phyloP scores from a whole-genome alignment of 805 yeast genomes.

The Danielozyma ontarioensis region DNA sequence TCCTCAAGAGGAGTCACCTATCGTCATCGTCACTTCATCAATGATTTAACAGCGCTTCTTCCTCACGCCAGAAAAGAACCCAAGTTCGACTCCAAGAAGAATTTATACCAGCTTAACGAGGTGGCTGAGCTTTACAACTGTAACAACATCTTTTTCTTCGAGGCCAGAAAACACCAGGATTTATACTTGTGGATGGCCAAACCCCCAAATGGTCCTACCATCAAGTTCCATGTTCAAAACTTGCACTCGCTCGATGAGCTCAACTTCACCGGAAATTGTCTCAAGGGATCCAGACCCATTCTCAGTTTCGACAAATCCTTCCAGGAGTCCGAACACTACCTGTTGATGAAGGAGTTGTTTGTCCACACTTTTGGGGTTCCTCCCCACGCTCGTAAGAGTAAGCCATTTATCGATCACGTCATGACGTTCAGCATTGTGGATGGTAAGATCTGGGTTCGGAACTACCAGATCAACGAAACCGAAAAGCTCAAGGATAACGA shows the following conservation, averaged over 20 bases:
- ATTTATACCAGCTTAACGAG: conserved; percentile 83
- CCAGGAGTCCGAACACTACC: conserved; percentile 57
- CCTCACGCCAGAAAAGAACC: conserved; percentile 98
- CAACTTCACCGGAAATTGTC: conserved; percentile 93
- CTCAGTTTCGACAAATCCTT: conserved; percentile 83
- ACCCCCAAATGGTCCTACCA: conserved; percentile 97
- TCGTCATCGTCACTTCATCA: conserved; percentile 91
- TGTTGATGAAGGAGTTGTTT: conserved; percentile 77
- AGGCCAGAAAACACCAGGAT: conserved; percentile 94
- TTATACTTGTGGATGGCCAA: conserved; percentile 91
- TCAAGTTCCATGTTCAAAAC: conserved; percentile 90
- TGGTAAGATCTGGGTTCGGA: conserved; percentile 91
- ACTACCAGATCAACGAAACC: conserved; percentile 77
- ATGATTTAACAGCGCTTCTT: conserved; percentile 69
- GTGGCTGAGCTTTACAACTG: conserved; percentile 96
- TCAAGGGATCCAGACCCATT: conserved; percentile 92
- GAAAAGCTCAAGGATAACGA: conserved; percentile 57
- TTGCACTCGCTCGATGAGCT: conserved; percentile 94
- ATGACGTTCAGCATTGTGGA: conserved; percentile 90
- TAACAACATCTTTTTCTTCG: conserved; percentile 90
- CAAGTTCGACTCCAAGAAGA: conserved; percentile 88
- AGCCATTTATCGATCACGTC: conserved; percentile 94
- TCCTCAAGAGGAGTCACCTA: conserved; percentile 93
- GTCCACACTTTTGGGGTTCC: conserved; percentile 89
- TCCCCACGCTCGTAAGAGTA: conserved; percentile 83